Evolutionary conservation across 306 rosid species (phyloP).

Genomic region (Castanospermum australe): DNA sequence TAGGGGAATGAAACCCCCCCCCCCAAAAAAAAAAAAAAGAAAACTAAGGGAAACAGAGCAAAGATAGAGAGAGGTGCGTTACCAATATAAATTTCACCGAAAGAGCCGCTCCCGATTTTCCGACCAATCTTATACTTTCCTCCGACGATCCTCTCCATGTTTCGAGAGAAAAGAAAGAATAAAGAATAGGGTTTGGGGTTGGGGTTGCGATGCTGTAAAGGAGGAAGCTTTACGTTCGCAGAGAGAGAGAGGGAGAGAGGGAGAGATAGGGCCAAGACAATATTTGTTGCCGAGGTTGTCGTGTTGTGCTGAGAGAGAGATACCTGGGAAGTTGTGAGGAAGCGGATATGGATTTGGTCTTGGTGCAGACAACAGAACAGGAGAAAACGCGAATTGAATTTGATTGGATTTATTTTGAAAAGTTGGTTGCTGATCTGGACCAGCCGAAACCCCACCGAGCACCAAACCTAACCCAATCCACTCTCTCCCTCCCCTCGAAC

Average conservation of each 20-base stretch:
- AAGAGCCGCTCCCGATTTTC: constrained; percentile 77
- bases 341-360: not conserved
- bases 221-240: not conserved
- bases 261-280: not conserved
- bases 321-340: not conserved
- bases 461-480: not conserved
- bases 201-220: not conserved
- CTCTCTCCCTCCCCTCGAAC: too few relatives aligned
- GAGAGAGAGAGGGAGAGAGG: not conserved
- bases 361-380: not conserved
- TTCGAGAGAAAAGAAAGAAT: too few relatives aligned
- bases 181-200: too few relatives aligned
- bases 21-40: not conserved
- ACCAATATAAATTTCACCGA: constrained; percentile 75
- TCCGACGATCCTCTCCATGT: constrained; percentile 69
- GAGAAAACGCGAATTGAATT: not conserved
- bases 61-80: not conserved
- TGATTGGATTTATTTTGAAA: not conserved
- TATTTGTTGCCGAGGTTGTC: not conserved
- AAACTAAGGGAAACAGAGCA: not conserved
- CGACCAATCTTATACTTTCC: constrained; percentile 70
- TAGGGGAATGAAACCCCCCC: too few relatives aligned
- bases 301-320: not conserved
- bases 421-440: constrained; percentile 6
- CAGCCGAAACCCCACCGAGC: not conserved